A percentile compares a stretch with the other conserved stretches of the same genome.
Evolutionary conservation across 345 rosid species (phyloP).

Genomic region (Ailanthus altissimus): DNA sequence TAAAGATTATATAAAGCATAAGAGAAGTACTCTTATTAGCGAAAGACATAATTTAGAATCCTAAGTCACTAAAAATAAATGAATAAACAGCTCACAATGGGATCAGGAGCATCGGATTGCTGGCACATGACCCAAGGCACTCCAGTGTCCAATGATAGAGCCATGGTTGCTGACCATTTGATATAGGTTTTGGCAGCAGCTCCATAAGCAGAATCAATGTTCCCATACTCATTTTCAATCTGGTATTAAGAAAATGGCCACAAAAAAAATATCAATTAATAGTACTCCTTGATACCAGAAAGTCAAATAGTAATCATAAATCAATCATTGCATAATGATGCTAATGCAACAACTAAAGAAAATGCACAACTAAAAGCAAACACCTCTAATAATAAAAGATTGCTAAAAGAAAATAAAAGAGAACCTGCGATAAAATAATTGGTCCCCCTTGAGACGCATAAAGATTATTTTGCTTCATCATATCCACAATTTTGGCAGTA

Average conservation of each 20-base stretch:
- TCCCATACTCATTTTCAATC: conserved; percentile 99
- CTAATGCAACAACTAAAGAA: conserved; percentile 8
- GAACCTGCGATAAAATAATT: conserved; percentile 89
- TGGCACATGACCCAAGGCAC: conserved; percentile 99
- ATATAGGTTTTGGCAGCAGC: conserved; percentile 70
- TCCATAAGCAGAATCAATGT: conserved; percentile 66
- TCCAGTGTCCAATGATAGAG: conserved; percentile 77
- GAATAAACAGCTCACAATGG: conserved; percentile 56
- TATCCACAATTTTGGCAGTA: conserved; percentile 79
- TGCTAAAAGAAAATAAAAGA: conserved; percentile 4
- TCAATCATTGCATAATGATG: neutral
- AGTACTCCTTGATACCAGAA: neutral
- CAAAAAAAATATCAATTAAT: neutral
- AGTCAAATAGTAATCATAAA: conserved; percentile 16
- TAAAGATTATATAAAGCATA: conserved; percentile 14
- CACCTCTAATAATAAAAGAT: neutral
- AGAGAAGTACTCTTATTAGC: conserved; percentile 8
- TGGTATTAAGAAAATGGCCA: conserved; percentile 31
- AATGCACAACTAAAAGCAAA: conserved; percentile 8
- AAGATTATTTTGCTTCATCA: conserved; percentile 88
- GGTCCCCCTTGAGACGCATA: conserved; percentile 98
- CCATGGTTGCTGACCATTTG: conserved; percentile 95
- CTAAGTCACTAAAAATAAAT: neutral
- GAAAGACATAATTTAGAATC: conserved; percentile 3
- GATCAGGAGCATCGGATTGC: conserved; percentile 92